Percentiles rank a stretch among this genome's conserved stretches.
These are phyloP conservation scores for Ganoderma resinaceum DNA, from an alignment of 1,284 basidiomycete species.

Conservation along the genomic window DNA sequence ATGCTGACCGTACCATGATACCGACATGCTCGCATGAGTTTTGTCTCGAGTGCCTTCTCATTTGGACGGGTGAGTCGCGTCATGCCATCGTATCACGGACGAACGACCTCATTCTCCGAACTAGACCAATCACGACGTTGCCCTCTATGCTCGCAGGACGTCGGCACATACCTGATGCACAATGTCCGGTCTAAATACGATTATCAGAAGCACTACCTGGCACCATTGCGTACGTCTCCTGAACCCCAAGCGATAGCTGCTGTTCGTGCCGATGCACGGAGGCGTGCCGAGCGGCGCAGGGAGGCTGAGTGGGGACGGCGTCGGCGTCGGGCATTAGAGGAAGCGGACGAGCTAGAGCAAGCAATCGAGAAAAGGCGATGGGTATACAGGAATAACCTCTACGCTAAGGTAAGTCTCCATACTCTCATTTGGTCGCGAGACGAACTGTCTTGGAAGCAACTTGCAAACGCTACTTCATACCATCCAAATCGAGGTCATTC, in stretches of 20 bases:
- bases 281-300: slow-evolving; percentile 45
- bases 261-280: slow-evolving; percentile 36
- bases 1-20: slow-evolving; percentile 81
- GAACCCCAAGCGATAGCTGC: slow-evolving; percentile 44
- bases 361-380: slow-evolving; percentile 64
- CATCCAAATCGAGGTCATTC: neutral
- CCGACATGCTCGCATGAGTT: slow-evolving; percentile 88
- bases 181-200: slow-evolving; percentile 78
- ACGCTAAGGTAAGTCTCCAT: slow-evolving; percentile 73
- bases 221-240: slow-evolving; percentile 66
- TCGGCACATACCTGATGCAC: slow-evolving; percentile 84
- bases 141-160: slow-evolving; percentile 80
- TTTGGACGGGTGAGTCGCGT: slow-evolving; percentile 76
- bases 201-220: slow-evolving; percentile 81
- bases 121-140: slow-evolving; percentile 79
- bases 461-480: neutral
- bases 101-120: neutral
- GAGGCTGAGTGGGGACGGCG: slow-evolving; percentile 61
- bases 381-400: slow-evolving; percentile 79
- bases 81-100: neutral
- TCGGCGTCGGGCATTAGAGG: slow-evolving; percentile 52
- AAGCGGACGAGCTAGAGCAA: slow-evolving; percentile 67
- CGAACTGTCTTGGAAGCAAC: neutral
- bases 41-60: slow-evolving; percentile 86
- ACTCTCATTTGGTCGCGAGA: neutral